Evolutionary conservation across 148 eudicot species (phyloP).

Genomic region (Cornus suecica): DNA sequence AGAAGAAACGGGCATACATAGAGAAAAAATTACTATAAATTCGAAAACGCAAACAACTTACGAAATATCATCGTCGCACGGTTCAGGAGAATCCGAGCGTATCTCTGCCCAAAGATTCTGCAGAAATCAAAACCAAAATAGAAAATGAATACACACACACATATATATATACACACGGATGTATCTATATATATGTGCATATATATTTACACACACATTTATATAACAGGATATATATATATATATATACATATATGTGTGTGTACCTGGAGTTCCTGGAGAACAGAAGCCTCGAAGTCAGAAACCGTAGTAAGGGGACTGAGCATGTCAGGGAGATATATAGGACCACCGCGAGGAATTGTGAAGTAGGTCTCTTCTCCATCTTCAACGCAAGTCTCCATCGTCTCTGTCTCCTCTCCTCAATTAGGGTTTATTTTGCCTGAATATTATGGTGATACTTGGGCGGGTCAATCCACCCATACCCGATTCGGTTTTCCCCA

Average conservation of each 20-base stretch:
- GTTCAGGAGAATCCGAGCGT: constrained; percentile 15
- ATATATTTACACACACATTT: too few species aligned
- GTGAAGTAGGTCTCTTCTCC: constrained; percentile 35
- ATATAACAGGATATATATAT: background rate
- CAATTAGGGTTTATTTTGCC: too few species aligned
- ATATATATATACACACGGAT: background rate
- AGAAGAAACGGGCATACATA: too few species aligned
- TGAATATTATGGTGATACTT: too few species aligned
- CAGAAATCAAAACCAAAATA: background rate
- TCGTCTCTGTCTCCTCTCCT: background rate
- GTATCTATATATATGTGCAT: too few species aligned
- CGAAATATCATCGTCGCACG: constrained; percentile 49
- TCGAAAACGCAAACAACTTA: constrained; percentile 19
- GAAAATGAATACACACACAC: background rate
- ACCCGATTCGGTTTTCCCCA: too few species aligned
- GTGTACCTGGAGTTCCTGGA: constrained; percentile 43
- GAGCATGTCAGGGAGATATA: constrained; percentile 58
- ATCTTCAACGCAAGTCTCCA: constrained; percentile 8
- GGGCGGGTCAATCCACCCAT: too few species aligned
- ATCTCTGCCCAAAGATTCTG: constrained; percentile 52
- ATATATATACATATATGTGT: too few species aligned
- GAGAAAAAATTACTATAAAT: background rate
- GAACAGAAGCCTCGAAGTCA: constrained; percentile 40
- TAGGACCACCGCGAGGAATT: constrained; percentile 80
- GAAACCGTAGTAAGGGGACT: constrained; percentile 53